A percentile compares a stretch with the other conserved stretches of the same genome.
Conservation (phyloP, 768 basidiomycete genomes). For the Serpula lacrymans region DNA sequence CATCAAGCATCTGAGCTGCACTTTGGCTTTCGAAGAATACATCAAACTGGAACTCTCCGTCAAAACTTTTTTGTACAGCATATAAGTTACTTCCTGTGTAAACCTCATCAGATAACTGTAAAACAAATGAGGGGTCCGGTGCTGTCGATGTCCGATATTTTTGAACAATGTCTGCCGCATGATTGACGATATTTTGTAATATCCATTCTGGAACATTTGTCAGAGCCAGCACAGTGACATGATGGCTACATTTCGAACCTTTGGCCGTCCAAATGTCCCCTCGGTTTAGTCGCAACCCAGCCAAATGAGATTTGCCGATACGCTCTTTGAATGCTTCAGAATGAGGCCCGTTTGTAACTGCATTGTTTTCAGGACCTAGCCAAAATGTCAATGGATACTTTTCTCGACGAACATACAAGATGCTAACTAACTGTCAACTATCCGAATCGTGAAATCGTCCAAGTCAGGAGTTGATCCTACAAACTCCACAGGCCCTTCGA, state of each 20-base stretch:
- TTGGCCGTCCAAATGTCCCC: conserved; percentile 84
- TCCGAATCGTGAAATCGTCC: conserved; percentile 76
- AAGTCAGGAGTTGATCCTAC: conserved; percentile 74
- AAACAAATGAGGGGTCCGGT: conserved; percentile 80
- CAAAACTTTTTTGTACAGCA: conserved; percentile 83
- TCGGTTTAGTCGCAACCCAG: conserved; percentile 56
- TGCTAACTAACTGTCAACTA: conserved; percentile 85
- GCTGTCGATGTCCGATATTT: conserved; percentile 47
- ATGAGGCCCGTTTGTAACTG: conserved; percentile 52
- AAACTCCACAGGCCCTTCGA: conserved; percentile 67
- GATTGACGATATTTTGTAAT: conserved; percentile 53
- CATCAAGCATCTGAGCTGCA: conserved; percentile 55
- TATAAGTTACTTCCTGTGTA: conserved; percentile 74
- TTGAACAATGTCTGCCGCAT: conserved; percentile 51
- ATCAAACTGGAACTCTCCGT: conserved; percentile 87
- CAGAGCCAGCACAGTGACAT: background rate
- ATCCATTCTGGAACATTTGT: conserved; percentile 49
- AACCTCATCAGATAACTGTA: conserved; percentile 74
- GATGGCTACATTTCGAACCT: conserved; percentile 40
- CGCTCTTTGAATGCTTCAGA: conserved; percentile 54
- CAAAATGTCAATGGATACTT: background rate
- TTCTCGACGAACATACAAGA: conserved; percentile 31
- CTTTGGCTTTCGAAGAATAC: conserved; percentile 82
- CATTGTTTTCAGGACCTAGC: conserved; percentile 57
- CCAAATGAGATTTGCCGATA: conserved; percentile 67